These are phyloP conservation scores for Verticillium zaregamsianum DNA, from an alignment of 2,329 filamentous ascomycete genomes.

Conservation along the genomic window DNA sequence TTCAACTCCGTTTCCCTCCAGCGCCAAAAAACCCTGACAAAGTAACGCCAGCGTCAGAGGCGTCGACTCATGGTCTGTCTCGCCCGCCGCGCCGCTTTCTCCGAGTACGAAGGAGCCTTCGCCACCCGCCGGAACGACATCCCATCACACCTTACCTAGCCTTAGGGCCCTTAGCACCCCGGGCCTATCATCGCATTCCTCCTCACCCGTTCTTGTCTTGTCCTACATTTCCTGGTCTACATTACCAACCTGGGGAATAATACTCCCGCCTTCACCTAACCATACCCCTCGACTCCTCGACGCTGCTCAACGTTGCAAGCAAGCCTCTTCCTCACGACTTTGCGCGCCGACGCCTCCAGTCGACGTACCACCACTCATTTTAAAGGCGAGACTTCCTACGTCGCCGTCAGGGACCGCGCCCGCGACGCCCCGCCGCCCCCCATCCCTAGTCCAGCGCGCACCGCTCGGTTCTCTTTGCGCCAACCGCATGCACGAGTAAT, in stretches of 20 bases:
- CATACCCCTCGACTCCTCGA: neutral
- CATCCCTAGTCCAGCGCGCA: neutral
- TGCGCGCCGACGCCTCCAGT: neutral
- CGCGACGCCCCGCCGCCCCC: no score
- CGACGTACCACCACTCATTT: neutral
- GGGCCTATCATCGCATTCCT: neutral
- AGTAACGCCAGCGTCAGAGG: neutral
- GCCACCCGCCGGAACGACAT: neutral
- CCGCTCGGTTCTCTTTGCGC: slow-evolving; percentile 29
- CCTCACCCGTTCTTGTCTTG: neutral
- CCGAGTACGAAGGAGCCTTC: neutral
- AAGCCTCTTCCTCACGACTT: neutral
- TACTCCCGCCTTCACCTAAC: neutral
- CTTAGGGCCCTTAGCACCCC: neutral
- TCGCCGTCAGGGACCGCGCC: neutral
- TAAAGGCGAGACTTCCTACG: neutral
- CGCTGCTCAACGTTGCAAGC: neutral
- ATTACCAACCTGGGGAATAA: neutral
- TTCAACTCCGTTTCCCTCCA: neutral
- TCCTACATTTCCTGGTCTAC: neutral
- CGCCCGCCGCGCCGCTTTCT: neutral
- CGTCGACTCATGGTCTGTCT: neutral
- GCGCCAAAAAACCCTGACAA: neutral
- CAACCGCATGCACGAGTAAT: slow-evolving; percentile 48
- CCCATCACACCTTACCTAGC: neutral